These are phyloP conservation scores for Candida boleticola DNA, from an alignment of 805 yeast genomes.

Conservation along the genomic window DNA sequence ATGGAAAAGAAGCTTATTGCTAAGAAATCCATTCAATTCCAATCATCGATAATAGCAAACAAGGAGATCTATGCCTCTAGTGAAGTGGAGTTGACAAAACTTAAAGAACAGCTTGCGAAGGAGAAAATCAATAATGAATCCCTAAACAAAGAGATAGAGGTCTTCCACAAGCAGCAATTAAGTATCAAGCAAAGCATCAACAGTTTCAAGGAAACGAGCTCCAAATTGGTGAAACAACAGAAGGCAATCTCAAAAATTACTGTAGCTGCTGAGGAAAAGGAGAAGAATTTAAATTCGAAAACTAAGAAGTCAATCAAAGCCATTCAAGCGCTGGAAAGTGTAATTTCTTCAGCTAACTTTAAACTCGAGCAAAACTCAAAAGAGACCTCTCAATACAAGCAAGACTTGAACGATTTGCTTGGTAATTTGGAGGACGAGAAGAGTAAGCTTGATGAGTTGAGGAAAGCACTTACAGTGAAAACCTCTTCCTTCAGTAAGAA, in stretches of 20 bases:
- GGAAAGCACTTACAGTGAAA: constrained; percentile 65
- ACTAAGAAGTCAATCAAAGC: constrained; percentile 57
- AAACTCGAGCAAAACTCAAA: constrained; percentile 45
- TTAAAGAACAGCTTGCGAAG: constrained; percentile 34
- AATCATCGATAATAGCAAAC: constrained; percentile 42
- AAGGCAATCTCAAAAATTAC: constrained; percentile 44
- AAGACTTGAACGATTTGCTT: constrained; percentile 46
- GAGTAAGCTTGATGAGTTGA: constrained; percentile 56
- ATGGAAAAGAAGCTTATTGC: constrained; percentile 60
- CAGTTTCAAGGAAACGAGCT: constrained; percentile 18
- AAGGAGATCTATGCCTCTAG: constrained; percentile 29
- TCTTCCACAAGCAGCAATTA: constrained; percentile 34
- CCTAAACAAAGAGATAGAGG: constrained; percentile 22
- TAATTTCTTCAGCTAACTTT: constrained; percentile 43
- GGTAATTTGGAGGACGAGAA: constrained; percentile 52
- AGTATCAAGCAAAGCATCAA: constrained; percentile 34
- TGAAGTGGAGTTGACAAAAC: constrained; percentile 38
- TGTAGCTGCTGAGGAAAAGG: constrained; percentile 74
- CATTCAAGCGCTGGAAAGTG: constrained; percentile 45
- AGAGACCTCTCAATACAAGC: constrained; percentile 43
- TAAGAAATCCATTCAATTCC: constrained; percentile 55
- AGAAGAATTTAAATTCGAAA: constrained; percentile 61
- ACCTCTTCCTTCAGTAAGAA: constrained; percentile 67
- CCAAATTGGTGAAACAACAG: constrained; percentile 23
- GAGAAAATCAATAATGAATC: constrained; percentile 24